phyloP scores from a whole-genome alignment of 768 basidiomycete genomes.

The Lyophyllum decastes region DNA sequence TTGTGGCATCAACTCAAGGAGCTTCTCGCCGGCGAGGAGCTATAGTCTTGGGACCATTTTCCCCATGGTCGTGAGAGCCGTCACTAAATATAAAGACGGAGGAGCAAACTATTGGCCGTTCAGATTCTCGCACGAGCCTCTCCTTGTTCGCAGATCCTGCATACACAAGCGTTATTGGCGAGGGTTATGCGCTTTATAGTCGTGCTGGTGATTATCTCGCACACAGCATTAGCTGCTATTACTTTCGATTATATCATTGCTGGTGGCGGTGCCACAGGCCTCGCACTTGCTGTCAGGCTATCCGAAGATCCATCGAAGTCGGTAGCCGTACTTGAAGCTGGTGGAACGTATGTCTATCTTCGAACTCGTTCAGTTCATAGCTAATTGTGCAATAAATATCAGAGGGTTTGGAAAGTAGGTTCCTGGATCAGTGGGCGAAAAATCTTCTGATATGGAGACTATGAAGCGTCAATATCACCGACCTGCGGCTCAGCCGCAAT shows the following conservation, averaged over 20 bases:
- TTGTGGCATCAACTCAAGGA: neutral
- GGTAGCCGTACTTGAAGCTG: constrained; percentile 2
- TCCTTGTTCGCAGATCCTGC: too few relatives aligned
- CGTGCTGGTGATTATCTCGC: neutral
- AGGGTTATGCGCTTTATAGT: neutral
- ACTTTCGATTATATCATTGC: constrained; percentile 4
- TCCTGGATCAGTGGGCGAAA: neutral
- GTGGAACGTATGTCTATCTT: neutral
- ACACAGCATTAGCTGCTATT: neutral
- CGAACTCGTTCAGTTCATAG: neutral
- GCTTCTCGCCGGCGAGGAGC: neutral
- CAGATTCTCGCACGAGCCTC: neutral
- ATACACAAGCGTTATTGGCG: neutral
- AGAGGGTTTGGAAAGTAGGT: neutral
- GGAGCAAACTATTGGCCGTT: neutral
- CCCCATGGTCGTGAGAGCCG: neutral
- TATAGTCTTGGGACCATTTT: neutral
- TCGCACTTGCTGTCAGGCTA: neutral
- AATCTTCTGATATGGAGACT: neutral
- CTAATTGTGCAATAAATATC: neutral
- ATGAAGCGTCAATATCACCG: constrained; percentile 10
- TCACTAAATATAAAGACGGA: neutral
- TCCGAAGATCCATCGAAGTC: neutral
- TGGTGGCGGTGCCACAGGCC: neutral
- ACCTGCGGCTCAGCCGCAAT: constrained; percentile 11